A percentile compares a stretch with the other conserved stretches of the same genome.
phyloP scores from a whole-genome alignment of 139 green algal species.

The Haematococcus lacustris region DNA sequence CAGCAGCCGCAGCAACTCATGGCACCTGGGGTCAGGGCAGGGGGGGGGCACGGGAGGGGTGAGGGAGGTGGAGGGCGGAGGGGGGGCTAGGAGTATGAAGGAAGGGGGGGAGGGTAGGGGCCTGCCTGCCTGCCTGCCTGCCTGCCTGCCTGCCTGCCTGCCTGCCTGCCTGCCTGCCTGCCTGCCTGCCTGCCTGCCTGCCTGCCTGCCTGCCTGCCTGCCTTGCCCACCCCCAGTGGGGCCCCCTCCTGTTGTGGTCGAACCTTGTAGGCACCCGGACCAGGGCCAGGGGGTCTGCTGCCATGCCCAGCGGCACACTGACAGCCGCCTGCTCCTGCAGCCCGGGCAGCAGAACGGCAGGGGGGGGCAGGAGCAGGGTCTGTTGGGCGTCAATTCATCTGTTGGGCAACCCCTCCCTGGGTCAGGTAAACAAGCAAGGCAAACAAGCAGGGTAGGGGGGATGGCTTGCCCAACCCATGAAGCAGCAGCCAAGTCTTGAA shows the following conservation, averaged over 20 bases:
- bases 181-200: too few species aligned
- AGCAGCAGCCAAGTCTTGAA: too few species aligned
- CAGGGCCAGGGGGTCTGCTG: conserved; percentile 29
- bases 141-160: not conserved
- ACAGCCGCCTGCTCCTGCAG: conserved; percentile 31
- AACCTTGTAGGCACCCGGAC: conserved; percentile 3
- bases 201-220: not conserved
- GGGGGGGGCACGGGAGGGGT: too few species aligned
- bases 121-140: not conserved
- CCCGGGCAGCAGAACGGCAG: not conserved
- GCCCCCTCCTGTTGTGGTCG: not conserved
- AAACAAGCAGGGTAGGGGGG: too few species aligned
- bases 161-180: too few species aligned
- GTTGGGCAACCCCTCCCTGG: too few species aligned
- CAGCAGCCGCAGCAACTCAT: conserved; percentile 42
- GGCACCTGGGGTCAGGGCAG: conserved; percentile 28
- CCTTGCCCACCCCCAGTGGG: not conserved
- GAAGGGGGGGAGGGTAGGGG: not conserved
- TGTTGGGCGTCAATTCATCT: too few species aligned
- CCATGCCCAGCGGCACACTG: conserved; percentile 31
- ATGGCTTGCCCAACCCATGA: not conserved
- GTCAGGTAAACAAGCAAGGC: too few species aligned
- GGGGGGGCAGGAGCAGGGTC: too few species aligned
- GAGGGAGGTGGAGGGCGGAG: too few species aligned
- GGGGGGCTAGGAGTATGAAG: not conserved